phyloP scores from a whole-genome alignment of 495 filamentous ascomycete species.

The Immersiella caudata region DNA sequence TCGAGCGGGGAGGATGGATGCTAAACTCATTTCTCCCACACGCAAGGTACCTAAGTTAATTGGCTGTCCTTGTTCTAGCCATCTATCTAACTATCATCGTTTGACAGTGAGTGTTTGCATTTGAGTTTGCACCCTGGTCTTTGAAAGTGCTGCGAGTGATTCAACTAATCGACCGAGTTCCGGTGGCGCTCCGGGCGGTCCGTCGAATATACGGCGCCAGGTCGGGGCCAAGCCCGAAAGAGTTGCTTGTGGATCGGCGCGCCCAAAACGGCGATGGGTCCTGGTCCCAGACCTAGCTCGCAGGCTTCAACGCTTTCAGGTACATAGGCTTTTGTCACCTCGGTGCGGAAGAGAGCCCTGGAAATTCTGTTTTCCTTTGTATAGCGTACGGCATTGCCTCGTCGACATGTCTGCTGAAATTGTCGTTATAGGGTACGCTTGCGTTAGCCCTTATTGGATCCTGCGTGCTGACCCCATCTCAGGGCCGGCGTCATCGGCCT shows the following conservation, averaged over 20 bases:
- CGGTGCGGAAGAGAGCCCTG: not conserved
- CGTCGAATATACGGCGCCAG: not conserved
- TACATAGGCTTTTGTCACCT: not conserved
- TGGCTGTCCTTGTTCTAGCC: too few relatives aligned
- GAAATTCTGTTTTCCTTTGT: not conserved
- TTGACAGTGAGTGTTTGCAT: too few relatives aligned
- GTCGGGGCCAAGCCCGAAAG: not conserved
- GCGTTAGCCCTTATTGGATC: not conserved
- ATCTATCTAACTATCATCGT: too few relatives aligned
- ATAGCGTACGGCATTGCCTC: not conserved
- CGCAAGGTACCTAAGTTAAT: too few relatives aligned
- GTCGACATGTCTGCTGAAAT: not conserved
- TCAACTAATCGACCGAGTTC: too few relatives aligned
- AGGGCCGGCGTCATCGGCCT: constrained; percentile 65
- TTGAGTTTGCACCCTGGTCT: not conserved
- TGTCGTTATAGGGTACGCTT: constrained; percentile 7
- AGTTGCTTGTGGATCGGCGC: not conserved
- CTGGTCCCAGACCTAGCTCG: not conserved
- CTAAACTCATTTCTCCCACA: too few relatives aligned
- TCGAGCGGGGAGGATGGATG: too few relatives aligned
- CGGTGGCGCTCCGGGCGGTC: not conserved
- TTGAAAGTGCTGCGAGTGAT: not conserved
- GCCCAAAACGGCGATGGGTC: not conserved
- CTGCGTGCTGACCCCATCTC: not conserved
- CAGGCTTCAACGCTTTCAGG: not conserved